Base-by-base conservation (phyloP, 768 basidiomycete species). In the Coprinellus aureogranulatus region DNA sequence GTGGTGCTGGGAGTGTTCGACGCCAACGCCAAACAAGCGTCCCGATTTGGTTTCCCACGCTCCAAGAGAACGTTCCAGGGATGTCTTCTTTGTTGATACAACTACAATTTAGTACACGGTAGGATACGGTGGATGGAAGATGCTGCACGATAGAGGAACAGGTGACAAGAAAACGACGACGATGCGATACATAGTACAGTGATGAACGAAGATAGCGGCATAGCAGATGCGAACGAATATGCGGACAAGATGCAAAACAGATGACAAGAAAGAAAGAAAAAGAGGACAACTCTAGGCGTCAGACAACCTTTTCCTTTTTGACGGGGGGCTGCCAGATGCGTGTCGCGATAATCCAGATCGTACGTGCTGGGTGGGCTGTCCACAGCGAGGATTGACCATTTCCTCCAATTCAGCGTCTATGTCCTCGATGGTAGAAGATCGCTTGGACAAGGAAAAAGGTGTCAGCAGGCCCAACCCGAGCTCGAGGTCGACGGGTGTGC, bases 401-500 rank as follows among this genome's bases (percentile, higher is more conserved):
- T 69, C 70, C 27, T 72, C 69, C 28, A 60, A 47, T 45, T 67
- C 70, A 39, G 68, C 69, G 25, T 71, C 72, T 25, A 59, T 62
- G 63, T 75, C 72, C 54, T 65, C 66, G 22, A 57, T 61, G 16
- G 62, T 54, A 1, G 63, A 44, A 6, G 65, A 50, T 22, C 75
- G 75, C 28, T 75, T 72, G 34, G 80, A 74, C 48, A 82, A 70
- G 28, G 71, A 71, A 61, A 86, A 86, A 12, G 85, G 81, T 53
- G 80, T 83, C 62, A 86, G 72, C 40, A 86, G 71, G 8, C 82
- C 82, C 53, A 85, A 75, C 3, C 78, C 79, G 44, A 84, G 67
- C 16, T 80, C 79, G 28, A 75, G 70, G 3, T 70, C 71, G 20
- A 75, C 64, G 14, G 77, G 67, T 23, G 71, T 59, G 12, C 66